phyloP scores from a whole-genome alignment of 1,284 basidiomycete genomes.

The Malassezia vespertilionis region DNA sequence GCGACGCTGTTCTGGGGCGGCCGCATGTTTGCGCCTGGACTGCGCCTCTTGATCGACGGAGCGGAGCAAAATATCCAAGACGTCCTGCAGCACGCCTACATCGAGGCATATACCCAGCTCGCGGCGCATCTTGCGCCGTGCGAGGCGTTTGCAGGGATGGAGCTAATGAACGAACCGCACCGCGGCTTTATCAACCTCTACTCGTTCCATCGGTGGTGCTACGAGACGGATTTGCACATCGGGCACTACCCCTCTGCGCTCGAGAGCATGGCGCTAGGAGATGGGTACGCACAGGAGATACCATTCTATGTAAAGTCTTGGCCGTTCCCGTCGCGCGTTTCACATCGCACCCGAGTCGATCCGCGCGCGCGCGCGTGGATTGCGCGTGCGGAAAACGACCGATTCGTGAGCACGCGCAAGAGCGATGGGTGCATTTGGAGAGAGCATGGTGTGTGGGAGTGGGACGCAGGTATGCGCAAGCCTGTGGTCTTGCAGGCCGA shows the following conservation, averaged over 20 bases:
- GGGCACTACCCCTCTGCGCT: constrained; percentile 54
- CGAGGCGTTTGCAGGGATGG: constrained; percentile 75
- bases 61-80: constrained; percentile 55
- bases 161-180: constrained; percentile 90
- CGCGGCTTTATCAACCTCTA: constrained; percentile 74
- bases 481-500: constrained; percentile 70
- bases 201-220: constrained; percentile 71
- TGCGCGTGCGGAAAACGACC: constrained; percentile 51
- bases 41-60: constrained; percentile 15
- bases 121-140: constrained; percentile 62
- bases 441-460: constrained; percentile 85
- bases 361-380: constrained; percentile 32
- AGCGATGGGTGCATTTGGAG: constrained; percentile 63
- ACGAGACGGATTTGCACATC: constrained; percentile 86
- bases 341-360: constrained; percentile 28
- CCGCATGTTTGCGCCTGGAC: constrained; percentile 65
- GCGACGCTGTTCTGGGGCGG: constrained; percentile 47
- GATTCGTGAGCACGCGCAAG: constrained; percentile 61
- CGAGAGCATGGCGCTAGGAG: constrained; percentile 35
- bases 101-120: constrained; percentile 65
- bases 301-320: constrained; percentile 50
- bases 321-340: constrained; percentile 38
- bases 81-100: constrained; percentile 71
- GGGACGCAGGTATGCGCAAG: constrained; percentile 60
- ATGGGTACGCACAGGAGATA: constrained; percentile 49